Conservation (phyloP, 371 early-diverging fungal genomes). For the Saksenaea oblongispora region DNA sequence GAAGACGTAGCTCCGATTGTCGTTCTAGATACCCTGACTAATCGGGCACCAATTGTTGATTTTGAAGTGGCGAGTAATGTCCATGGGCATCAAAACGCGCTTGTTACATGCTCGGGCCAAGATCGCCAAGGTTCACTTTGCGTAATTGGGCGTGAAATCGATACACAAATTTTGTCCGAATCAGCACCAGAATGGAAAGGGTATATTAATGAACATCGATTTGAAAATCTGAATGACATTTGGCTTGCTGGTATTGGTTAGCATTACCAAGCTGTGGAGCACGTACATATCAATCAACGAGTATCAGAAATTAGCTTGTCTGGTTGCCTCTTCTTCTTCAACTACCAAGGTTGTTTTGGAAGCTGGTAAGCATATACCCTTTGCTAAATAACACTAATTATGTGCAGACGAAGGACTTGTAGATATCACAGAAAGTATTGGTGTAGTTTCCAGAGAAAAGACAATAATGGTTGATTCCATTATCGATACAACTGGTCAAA, state of each 20-base stretch:
- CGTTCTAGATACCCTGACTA: constrained; percentile 24
- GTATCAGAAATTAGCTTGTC: background rate
- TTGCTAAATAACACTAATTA: background rate
- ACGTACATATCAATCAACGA: background rate
- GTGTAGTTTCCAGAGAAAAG: background rate
- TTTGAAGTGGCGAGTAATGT: constrained; percentile 10
- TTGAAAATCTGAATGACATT: background rate
- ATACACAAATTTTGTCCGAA: constrained; percentile 11
- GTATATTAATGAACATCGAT: constrained; percentile 9
- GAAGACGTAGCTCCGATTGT: background rate
- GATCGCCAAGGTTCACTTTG: constrained; percentile 28
- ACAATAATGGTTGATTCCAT: constrained; percentile 17
- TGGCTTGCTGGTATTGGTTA: background rate
- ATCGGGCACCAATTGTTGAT: constrained; percentile 42
- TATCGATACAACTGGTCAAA: background rate
- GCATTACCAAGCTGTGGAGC: constrained; percentile 18
- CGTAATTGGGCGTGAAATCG: constrained; percentile 25
- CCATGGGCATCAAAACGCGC: constrained; percentile 17
- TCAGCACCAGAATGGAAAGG: constrained; percentile 30
- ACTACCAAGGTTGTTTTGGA: constrained; percentile 12
- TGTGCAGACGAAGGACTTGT: constrained; percentile 13
- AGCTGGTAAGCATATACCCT: constrained; percentile 9
- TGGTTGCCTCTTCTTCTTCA: constrained; percentile 15
- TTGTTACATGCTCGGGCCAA: constrained; percentile 38
- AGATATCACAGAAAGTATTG: constrained; percentile 13